Conservation (phyloP, 768 basidiomycete species). For the Royoungia palumana region DNA sequence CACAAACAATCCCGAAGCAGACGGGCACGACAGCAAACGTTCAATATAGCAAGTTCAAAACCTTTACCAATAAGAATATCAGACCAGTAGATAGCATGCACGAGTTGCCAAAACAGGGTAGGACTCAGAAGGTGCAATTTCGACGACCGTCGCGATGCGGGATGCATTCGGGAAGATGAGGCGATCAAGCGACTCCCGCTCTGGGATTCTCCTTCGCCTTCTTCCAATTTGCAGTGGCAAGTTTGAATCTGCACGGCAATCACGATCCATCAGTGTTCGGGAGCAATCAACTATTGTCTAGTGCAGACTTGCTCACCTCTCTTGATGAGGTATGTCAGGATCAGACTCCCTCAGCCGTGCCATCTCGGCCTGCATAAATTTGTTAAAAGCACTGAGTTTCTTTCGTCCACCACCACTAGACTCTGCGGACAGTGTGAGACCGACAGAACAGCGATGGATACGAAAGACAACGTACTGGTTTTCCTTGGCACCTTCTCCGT, state of each 20-base stretch:
- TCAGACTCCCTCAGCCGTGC: constrained; percentile 73
- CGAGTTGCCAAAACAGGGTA: constrained; percentile 18
- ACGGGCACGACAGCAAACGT: constrained; percentile 6
- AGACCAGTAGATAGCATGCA: constrained; percentile 10
- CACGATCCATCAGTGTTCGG: background rate
- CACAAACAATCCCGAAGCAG: constrained; percentile 2
- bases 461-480: constrained; percentile 38
- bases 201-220: constrained; percentile 66
- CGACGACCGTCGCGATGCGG: constrained; percentile 4
- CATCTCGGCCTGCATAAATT: constrained; percentile 78
- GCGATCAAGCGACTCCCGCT: constrained; percentile 24
- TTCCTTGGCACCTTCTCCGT: constrained; percentile 55
- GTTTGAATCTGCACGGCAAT: constrained; percentile 53
- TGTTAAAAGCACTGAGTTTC: constrained; percentile 71
- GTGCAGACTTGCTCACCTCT: constrained; percentile 46
- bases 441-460: constrained; percentile 11
- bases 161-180: constrained; percentile 5
- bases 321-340: constrained; percentile 69
- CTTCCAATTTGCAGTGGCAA: constrained; percentile 77
- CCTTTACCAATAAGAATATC: constrained; percentile 35
- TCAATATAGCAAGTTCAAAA: constrained; percentile 21
- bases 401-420: constrained; percentile 51
- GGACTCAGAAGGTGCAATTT: constrained; percentile 6
- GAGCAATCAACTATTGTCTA: background rate
- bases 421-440: constrained; percentile 38